Conservation (phyloP, 192 early-diverging fungal genomes). For the Rhizoclosmatium globosum region DNA sequence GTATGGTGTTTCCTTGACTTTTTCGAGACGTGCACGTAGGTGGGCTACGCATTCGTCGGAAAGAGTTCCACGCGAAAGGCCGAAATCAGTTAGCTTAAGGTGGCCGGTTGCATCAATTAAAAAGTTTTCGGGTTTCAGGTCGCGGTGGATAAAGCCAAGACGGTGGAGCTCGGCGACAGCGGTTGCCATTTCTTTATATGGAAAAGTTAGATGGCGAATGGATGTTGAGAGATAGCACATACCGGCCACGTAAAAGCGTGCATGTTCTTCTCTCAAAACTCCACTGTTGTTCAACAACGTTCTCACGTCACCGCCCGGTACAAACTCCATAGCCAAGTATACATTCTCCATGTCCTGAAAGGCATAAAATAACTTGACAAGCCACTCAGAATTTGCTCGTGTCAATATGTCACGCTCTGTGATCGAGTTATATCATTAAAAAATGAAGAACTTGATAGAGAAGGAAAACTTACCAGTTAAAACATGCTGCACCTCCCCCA, state of each 20-base stretch:
- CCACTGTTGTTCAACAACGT: slow-evolving; percentile 80
- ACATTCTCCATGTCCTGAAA: slow-evolving; percentile 81
- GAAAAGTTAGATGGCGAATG: too few relatives aligned
- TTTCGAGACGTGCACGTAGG: slow-evolving; percentile 50
- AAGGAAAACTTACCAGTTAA: slow-evolving; percentile 10
- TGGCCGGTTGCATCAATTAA: slow-evolving; percentile 64
- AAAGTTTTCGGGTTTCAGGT: slow-evolving; percentile 59
- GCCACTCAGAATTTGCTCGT: slow-evolving; percentile 76
- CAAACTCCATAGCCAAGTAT: slow-evolving; percentile 79
- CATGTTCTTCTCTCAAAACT: slow-evolving; percentile 60
- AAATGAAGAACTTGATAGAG: not conserved
- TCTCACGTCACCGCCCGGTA: slow-evolving; percentile 77
- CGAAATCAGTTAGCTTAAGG: slow-evolving; percentile 88
- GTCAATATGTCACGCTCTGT: slow-evolving; percentile 82
- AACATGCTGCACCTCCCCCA: slow-evolving; percentile 64
- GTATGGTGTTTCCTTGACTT: slow-evolving; percentile 48
- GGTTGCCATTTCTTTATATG: slow-evolving; percentile 48
- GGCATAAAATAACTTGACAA: slow-evolving; percentile 89
- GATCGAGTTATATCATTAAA: slow-evolving; percentile 26
- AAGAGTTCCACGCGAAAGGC: slow-evolving; percentile 61
- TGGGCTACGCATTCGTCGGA: slow-evolving; percentile 41
- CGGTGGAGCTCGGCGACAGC: slow-evolving; percentile 83
- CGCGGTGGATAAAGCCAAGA: slow-evolving; percentile 89
- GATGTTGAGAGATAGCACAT: slow-evolving; percentile 33
- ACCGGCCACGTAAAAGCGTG: slow-evolving; percentile 64